Percentiles rank a stretch among this genome's conserved stretches.
Conservation (phyloP, 768 basidiomycete genomes). For the Pleurotus sapidus region DNA sequence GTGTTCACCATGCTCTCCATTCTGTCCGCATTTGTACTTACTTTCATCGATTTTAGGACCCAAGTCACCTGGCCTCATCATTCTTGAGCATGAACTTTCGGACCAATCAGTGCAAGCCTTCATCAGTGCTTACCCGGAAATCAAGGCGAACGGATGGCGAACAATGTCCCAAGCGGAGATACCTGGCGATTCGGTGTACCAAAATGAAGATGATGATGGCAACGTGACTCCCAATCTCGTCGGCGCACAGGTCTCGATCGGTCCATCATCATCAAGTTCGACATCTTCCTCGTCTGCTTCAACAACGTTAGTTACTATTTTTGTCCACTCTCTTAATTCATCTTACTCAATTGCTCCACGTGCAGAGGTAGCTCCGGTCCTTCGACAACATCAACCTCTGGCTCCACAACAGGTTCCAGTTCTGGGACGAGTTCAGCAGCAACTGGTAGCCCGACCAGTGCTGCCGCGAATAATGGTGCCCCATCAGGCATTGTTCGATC, state of each 20-base stretch:
- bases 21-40: neutral
- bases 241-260: neutral
- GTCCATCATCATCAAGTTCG: neutral
- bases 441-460: neutral
- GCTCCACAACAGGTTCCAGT: neutral
- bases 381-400: neutral
- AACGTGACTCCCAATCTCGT: slow-evolving; percentile 10
- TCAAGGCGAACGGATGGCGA: slow-evolving; percentile 71
- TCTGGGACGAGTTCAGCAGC: neutral
- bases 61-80: slow-evolving; percentile 75
- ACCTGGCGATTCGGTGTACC: slow-evolving; percentile 38
- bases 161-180: slow-evolving; percentile 51
- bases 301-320: slow-evolving; percentile 1
- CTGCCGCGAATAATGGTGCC: neutral
- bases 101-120: slow-evolving; percentile 62
- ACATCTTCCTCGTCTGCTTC: neutral
- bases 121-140: slow-evolving; percentile 58
- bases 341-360: neutral
- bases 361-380: neutral
- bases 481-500: neutral
- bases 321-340: neutral
- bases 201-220: slow-evolving; percentile 32
- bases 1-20: slow-evolving; percentile 9
- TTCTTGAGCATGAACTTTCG: slow-evolving; percentile 83
- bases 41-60: slow-evolving; percentile 35